Base-by-base conservation (phyloP, 352 stramenopile species). In the Phytopythium ostracodes region DNA sequence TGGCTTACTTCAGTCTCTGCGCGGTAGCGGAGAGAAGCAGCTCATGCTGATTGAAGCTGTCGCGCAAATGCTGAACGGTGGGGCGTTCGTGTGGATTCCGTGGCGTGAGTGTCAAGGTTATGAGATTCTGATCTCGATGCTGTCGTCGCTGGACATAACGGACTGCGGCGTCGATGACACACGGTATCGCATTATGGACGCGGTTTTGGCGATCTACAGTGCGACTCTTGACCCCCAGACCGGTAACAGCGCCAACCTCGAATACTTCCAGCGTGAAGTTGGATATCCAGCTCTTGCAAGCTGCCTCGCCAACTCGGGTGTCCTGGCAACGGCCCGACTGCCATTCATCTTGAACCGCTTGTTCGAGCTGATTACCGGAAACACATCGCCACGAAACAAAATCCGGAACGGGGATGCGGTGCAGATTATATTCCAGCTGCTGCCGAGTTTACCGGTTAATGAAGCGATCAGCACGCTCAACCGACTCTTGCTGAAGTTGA, bases 401-500 rank as follows among this genome's bases (percentile, higher is more conserved):
- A 87, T 92, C 50, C 67, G 68, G 1, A 87, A 88, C 62, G 76
- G 76, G 9, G 60, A 89, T 43, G 80, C 83, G 18, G 79, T 78
- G 8, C 63, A 86, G 10, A 73, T 74, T 12, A 17, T 92, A 7
- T 89, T 92, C 54, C 51, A 49, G 14, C 40, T 90, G 4, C 57
- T 92, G 2, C 77, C 80, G 14, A 60, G 24, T 20, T 65, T 92
- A 20, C 53, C 71, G 1, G 43, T 62, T 14, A 60, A 50, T 1
- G 63, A 74, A 38, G 72, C 67, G 12, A 62, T 78, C 31, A 46
- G 61, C 14, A 64, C 60, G 24, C 66, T 92, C 33, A 60, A 58
- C 9, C 72, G 79, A 9, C 47, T 90, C 12, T 40, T 84, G 2
- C 59, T 64, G 9, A 89, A 89, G 59, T 64, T 90, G 10, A 60